Conservation (phyloP, 257 asterid species). For the Euphrasia confusa region DNA sequence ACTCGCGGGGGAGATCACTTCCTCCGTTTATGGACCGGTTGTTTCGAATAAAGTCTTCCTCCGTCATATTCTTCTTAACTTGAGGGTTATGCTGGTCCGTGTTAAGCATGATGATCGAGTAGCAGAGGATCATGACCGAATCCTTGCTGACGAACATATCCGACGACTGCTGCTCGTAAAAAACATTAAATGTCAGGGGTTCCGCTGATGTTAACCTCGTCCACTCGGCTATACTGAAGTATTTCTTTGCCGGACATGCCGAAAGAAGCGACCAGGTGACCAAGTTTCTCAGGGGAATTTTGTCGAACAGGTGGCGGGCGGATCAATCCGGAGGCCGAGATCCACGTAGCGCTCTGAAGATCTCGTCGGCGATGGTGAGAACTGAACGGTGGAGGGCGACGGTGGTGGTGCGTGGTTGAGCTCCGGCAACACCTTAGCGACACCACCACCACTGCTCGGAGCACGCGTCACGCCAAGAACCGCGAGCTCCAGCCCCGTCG, state of each 20-base stretch:
- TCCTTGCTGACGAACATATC: constrained; percentile 77
- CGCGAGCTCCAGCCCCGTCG: too few species aligned
- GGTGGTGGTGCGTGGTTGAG: too few species aligned
- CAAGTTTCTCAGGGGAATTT: too few species aligned
- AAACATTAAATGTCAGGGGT: constrained; percentile 29
- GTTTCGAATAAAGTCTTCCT: constrained; percentile 82
- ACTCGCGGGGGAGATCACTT: constrained; percentile 80
- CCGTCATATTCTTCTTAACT: constrained; percentile 94
- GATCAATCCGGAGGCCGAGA: too few species aligned
- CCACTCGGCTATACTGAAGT: constrained; percentile 82
- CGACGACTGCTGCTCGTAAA: constrained; percentile 80
- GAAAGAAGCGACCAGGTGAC: constrained; percentile 52
- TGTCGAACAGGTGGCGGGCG: too few species aligned
- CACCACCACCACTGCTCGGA: too few species aligned
- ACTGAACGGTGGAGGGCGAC: too few species aligned
- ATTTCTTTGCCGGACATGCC: constrained; percentile 98
- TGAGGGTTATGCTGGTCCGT: constrained; percentile 91
- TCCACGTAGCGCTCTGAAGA: too few species aligned
- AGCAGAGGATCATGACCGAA: constrained; percentile 65
- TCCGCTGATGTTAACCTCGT: constrained; percentile 75
- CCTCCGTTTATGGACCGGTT: constrained; percentile 79
- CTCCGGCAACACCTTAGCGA: too few species aligned
- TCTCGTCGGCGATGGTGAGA: too few species aligned
- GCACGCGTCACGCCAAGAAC: too few species aligned
- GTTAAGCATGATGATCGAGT: constrained; percentile 30